Evolutionary conservation across 1,139 yeast species (phyloP), one percentile per base, ranked within the genome.

Genomic region (Suhomyces ambrosiae): DNA sequence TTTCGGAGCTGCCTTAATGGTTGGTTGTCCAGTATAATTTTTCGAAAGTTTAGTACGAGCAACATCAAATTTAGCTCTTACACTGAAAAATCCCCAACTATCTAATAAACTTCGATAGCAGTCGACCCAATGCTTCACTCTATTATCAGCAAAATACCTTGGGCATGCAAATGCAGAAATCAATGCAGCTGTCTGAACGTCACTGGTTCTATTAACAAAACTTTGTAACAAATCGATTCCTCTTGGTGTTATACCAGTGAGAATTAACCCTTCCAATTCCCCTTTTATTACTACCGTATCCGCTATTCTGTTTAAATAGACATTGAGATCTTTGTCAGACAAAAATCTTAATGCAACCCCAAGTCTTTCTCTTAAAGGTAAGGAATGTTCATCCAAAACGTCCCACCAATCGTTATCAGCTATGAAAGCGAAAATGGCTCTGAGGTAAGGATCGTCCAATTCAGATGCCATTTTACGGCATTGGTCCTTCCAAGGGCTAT

Each of bases 401-500:
- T 88, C 97, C 81, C 92, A 82, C 97, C 97, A 92, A 47, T 90
- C 95, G 36, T 88, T 86, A 54, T 92, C 97, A 0, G 97, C 89
- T 39, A 92, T 84, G 50, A 82, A 92, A 0, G 97, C 96, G 69
- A 92, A 92, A 2, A 90, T 86, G 0, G 95, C 96, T 27, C 97
- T 65, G 44, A 92, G 65, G 56, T 92, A 92, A 0, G 97, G 97
- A 53, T 87, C 85, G 12, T 86, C 95, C 38, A 92, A 67, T 48
- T 88, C 97, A 16, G 87, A 76, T 0, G 97, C 88, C 75, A 92
- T 78, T 44, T 76, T 76, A 32, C 96, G 79, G 55, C 97, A 92
- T 56, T 88, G 95, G 41, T 89, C 96, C 52, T 87, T 82, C 97
- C 97, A 92, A 0, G 90, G 80, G 56, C 87, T 85, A 53, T 88